phyloP scores from a whole-genome alignment of 1,284 basidiomycete species.

The Wallemia mellicola region DNA sequence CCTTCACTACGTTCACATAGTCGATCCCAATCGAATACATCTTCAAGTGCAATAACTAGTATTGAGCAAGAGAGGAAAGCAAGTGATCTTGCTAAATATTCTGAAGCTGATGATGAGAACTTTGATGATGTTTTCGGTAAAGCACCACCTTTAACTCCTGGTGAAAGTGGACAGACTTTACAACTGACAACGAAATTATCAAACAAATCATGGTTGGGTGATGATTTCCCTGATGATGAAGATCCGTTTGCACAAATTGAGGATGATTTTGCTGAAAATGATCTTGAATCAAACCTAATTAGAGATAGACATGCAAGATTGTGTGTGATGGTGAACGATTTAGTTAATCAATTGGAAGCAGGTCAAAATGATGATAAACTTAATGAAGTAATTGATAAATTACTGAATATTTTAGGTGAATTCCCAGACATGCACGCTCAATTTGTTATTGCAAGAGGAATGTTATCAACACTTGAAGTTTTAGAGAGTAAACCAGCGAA shows the following conservation, averaged over 20 bases:
- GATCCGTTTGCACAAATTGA: conserved; percentile 87
- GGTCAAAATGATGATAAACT: conserved; percentile 48
- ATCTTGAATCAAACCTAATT: conserved; percentile 59
- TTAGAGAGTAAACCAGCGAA: conserved; percentile 48
- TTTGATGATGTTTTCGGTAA: conserved; percentile 76
- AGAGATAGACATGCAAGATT: conserved; percentile 70
- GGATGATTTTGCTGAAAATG: conserved; percentile 46
- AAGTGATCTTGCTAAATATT: conserved; percentile 42
- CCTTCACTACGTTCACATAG: background rate
- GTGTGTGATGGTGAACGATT: conserved; percentile 42
- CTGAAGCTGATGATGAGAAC: conserved; percentile 53
- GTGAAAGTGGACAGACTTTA: conserved; percentile 18
- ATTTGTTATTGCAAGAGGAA: conserved; percentile 67
- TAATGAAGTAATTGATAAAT: conserved; percentile 52
- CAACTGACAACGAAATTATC: conserved; percentile 56
- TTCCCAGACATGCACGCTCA: conserved; percentile 68
- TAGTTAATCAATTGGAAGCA: conserved; percentile 60
- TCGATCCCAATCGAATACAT: conserved; percentile 1
- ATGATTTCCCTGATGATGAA: conserved; percentile 53
- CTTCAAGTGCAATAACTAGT: conserved; percentile 9
- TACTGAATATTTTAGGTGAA: conserved; percentile 52
- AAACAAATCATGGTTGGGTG: conserved; percentile 57
- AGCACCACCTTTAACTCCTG: conserved; percentile 3
- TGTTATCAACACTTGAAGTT: conserved; percentile 76
- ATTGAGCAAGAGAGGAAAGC: conserved; percentile 28